Evolutionary conservation across 2,329 filamentous ascomycete species (phyloP), one percentile per base, ranked within the genome.

Genomic region (Seiridium unicorne): DNA sequence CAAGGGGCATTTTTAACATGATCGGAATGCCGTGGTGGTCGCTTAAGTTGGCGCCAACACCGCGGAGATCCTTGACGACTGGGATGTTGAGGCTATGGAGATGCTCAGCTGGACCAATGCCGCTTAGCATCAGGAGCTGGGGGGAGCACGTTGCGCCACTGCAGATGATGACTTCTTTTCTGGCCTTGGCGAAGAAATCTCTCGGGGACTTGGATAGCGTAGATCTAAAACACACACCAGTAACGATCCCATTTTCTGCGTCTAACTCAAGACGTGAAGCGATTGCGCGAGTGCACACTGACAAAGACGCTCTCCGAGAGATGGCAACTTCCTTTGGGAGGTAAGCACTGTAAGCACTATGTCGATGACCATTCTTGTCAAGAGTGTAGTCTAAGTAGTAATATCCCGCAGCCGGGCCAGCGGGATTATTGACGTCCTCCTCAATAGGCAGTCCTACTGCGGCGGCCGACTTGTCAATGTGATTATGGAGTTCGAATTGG

Each of bases 11-110:
- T 32, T 63, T 56, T 6, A 63, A 38, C 51, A 59, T 61, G 32
- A 63, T 49, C 5, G 61, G 61, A 13, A 62, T 18, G 9, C 60
- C 57, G 35, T 61, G 59, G 31, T 62, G 61, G 47, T 61, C 61
- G 55, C 59, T 62, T 5, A 62, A 34, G 42, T 56, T 48, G 10
- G 49, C 18, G 5, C 61, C 61, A 6, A 62, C 61, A 5, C 61
- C 61, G 1, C 59, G 61, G 4, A 62, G 53, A 10, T 62, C 26
- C 31, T 49, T 57, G 26, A 53, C n/a, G 26, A 63, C 59, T 2
- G 56, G 4, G 3, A 62, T 58, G 18, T 49, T 48, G 6, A 51
- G 51, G 1, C 46, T 26, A 6, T 34, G 10, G 4, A 61, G 44
- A 9, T 61, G 57, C 1, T 38, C 11, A 2, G 55, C 57, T 9